These are phyloP conservation scores for Aspergillus sp. DNA, from an alignment of 2,329 filamentous ascomycete genomes.

Conservation along the genomic window DNA sequence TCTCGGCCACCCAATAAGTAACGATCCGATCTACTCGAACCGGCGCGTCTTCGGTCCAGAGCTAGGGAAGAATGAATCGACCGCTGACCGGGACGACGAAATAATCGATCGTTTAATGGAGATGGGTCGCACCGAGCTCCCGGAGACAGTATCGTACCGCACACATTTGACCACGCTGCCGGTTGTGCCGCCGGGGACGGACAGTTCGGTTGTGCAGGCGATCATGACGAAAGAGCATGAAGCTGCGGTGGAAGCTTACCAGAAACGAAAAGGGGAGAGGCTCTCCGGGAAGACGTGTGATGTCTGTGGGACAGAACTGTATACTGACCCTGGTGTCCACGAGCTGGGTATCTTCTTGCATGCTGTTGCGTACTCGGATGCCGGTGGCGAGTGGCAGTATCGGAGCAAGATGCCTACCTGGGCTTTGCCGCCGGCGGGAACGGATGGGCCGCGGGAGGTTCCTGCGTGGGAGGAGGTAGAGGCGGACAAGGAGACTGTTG, in stretches of 20 bases:
- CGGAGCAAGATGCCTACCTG: slow-evolving; percentile 79
- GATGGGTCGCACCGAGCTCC: slow-evolving; percentile 93
- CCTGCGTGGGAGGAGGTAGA: slow-evolving; percentile 45
- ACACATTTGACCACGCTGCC: slow-evolving; percentile 43
- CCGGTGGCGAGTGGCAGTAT: slow-evolving; percentile 81
- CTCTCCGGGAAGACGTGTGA: slow-evolving; percentile 83
- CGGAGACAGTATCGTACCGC: slow-evolving; percentile 88
- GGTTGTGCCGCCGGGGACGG: slow-evolving; percentile 35
- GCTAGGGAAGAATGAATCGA: slow-evolving; percentile 68
- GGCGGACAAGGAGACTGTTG: slow-evolving; percentile 40
- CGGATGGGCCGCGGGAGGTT: slow-evolving; percentile 69
- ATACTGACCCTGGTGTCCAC: slow-evolving; percentile 86
- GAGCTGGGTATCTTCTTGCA: slow-evolving; percentile 94
- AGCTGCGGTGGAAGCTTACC: slow-evolving; percentile 86
- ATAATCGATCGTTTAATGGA: slow-evolving; percentile 80
- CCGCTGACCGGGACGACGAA: slow-evolving; percentile 77
- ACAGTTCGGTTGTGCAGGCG: slow-evolving; percentile 38
- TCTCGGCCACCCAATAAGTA: slow-evolving; percentile 90
- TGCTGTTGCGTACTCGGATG: slow-evolving; percentile 84
- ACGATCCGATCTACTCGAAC: slow-evolving; percentile 97
- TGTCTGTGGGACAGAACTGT: slow-evolving; percentile 81
- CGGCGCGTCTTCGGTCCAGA: slow-evolving; percentile 83
- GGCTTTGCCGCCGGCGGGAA: slow-evolving; percentile 77
- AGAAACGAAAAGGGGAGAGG: slow-evolving; percentile 87
- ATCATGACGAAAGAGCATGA: slow-evolving; percentile 56